phyloP scores from a whole-genome alignment of 805 yeast species.

The Starmerella powellii region DNA sequence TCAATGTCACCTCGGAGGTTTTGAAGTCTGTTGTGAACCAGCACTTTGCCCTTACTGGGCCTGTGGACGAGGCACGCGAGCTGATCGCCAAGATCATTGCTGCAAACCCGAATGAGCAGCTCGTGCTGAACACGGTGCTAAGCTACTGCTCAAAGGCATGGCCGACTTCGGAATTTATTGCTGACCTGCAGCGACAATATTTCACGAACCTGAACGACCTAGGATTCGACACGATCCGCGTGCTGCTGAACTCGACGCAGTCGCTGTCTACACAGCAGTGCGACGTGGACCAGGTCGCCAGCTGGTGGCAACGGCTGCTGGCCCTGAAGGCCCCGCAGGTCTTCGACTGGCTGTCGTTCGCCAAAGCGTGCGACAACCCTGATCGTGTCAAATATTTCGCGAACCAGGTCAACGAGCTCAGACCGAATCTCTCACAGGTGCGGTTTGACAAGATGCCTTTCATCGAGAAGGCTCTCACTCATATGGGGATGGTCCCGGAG shows the following conservation, averaged over 20 bases:
- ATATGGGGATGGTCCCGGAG: neutral
- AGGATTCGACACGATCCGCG: constrained; percentile 18
- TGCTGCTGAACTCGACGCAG: constrained; percentile 17
- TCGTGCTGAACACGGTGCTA: constrained; percentile 17
- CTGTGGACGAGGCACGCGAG: constrained; percentile 6
- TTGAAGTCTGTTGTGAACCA: constrained; percentile 11
- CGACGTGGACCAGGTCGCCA: constrained; percentile 4
- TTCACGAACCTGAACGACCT: constrained; percentile 1
- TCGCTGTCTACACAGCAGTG: constrained; percentile 8
- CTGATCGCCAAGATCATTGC: constrained; percentile 7
- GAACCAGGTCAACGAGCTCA: constrained; percentile 2
- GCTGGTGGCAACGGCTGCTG: constrained; percentile 17
- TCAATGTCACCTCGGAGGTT: constrained; percentile 15
- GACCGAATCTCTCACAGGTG: neutral
- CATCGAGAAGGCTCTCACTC: constrained; percentile 1
- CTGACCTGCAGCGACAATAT: constrained; percentile 11
- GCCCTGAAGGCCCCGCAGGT: constrained; percentile 11
- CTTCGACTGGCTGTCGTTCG: constrained; percentile 22
- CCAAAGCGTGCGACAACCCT: constrained; percentile 19
- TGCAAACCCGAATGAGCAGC: constrained; percentile 5
- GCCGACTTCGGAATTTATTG: constrained; percentile 17
- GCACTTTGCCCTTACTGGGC: constrained; percentile 16
- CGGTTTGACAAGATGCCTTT: constrained; percentile 1
- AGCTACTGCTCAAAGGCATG: constrained; percentile 18
- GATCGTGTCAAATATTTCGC: constrained; percentile 14